Percentiles rank a stretch among this genome's conserved stretches.
Conservation (phyloP, 2,329 filamentous ascomycete genomes). For the Samsoniella hepiali region DNA sequence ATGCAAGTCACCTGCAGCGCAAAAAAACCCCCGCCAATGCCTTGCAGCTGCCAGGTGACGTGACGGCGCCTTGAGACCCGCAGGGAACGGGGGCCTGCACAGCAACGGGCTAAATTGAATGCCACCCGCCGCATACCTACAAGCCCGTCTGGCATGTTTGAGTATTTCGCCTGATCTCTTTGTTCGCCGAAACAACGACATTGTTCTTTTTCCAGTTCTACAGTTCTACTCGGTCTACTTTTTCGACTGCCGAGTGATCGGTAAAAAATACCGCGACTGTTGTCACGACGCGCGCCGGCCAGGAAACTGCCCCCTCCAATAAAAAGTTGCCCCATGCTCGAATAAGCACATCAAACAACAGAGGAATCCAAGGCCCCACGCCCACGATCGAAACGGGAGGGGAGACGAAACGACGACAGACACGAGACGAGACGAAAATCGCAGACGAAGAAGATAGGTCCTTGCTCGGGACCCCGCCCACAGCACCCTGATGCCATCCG, state of each 20-base stretch:
- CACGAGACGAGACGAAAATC: conserved; percentile 2
- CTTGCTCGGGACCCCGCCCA: neutral
- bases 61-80: conserved; percentile 14
- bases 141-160: neutral
- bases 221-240: neutral
- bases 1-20: conserved; percentile 13
- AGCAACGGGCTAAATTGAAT: conserved; percentile 11
- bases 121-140: neutral
- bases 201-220: neutral
- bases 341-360: conserved; percentile 10
- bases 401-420: conserved; percentile 7
- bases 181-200: neutral
- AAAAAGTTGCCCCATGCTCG: conserved; percentile 1
- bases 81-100: neutral
- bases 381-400: neutral
- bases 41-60: conserved; percentile 14
- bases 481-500: conserved; percentile 31
- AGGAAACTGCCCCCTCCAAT: conserved; percentile 3
- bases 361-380: conserved; percentile 11
- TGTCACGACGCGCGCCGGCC: neutral
- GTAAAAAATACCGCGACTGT: neutral
- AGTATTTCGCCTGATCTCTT: neutral
- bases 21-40: conserved; percentile 1
- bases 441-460: neutral
- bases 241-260: neutral